Base-by-base conservation (phyloP, 2,329 filamentous ascomycete genomes). In the Exophiala sp. region DNA sequence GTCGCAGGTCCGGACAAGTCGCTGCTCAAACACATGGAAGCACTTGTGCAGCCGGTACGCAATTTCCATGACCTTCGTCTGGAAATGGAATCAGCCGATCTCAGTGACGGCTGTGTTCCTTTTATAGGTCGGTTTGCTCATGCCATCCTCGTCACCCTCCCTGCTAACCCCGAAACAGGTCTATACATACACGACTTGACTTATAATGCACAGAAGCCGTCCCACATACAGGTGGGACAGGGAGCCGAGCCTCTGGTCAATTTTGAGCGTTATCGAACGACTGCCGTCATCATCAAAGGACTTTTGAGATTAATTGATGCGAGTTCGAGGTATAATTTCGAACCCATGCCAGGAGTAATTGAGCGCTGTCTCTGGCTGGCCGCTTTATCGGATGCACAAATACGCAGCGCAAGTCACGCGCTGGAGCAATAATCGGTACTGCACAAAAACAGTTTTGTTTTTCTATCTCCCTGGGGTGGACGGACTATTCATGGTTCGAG, bases 151-250 rank as follows among this genome's bases (percentile, higher is more conserved):
- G 3, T 29, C 14, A 16, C 10, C 11, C 2, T n/a, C 9, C 22
- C 35, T 43, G 43, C 56, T 59, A 46, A 59, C 27, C 16, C 5
- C 2, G 18, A 10, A 10, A 30, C 42, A 76, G 74, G 80, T 18
- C 71, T 83, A 27, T 84, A 83, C 63, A 80, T 81, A 3, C 80
- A 82, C 56, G 81, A 84, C 61, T 70, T 84, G 48, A 82, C 81
- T 42, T 83, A 82, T 67, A 84, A 83, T 62, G 76, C 80, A 0
- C 80, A 83, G 64, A 83, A 83, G 60, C 80, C 81, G 0, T 73
- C 78, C 1, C 75, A 78, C 56, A 72, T 83, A 37, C 68, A 71
- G 10, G 70, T 67, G 46, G 73, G 66, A 11, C 67, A 59, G 11
- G 63, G 65, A 4, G 68, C 71, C 19, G 79, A 81, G 59, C 69